Base-by-base conservation (phyloP, 805 yeast genomes). In the Nematodospora valgi region DNA sequence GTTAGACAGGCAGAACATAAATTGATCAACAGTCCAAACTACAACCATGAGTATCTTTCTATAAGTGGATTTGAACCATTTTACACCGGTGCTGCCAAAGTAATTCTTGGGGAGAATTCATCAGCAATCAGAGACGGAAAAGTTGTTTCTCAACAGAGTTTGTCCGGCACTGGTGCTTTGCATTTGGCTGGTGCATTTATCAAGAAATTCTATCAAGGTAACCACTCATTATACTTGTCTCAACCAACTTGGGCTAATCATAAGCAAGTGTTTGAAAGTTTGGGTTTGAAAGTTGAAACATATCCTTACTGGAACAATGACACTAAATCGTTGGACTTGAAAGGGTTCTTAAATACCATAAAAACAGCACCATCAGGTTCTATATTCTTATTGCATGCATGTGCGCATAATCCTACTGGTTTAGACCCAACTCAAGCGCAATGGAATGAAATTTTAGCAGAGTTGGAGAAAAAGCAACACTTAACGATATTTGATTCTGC, bases 181-280 rank as follows among this genome's bases (percentile, higher is more conserved):
- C 97, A 89, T 52, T 64, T 89, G 49, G 93, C 89, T 20, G 96
- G 87, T n/a, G 62, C 64, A 38, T 81, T 83, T 51, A 62, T 84
- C 46, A 63, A 72, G 52, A 64, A 72, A 26, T 78, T 76, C 50
- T 49, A 40, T 16, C 64, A 56, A 28, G 64, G 56, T 34, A 68
- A 57, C 49, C 65, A 52, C 39, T 62, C 69, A 17, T 70, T 89
- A 32, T 87, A 86, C 59, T 55, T 89, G 34, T 84, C 95, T 10
- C 66, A 74, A 40, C 98, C 98, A 46, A 88, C 98, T n/a, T 91
- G 98, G 98, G 95, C 93, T 35, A 93, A 93, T 69, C 98, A 91
- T 66, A 71, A 74, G 57, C 88, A 82, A 57, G 85, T 91, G 47
- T 93, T 89, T 58, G 70, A 74, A 46, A 64, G 74, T 35, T 69